These are phyloP conservation scores for Dryas octopetala DNA, from an alignment of 306 rosid genomes.

Conservation along the genomic window DNA sequence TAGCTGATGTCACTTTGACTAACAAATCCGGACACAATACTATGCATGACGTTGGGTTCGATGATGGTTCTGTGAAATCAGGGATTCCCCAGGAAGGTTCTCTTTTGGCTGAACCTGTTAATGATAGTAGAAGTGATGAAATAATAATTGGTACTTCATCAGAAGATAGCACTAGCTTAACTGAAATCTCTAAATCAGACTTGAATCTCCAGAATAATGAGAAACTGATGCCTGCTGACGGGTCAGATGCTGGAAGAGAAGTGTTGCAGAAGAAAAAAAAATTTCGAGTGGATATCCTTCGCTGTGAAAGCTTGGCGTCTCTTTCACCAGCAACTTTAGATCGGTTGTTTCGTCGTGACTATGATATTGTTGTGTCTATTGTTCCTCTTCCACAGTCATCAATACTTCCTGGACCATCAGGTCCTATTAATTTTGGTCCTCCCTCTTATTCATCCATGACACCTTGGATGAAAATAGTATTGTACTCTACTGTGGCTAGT, in stretches of 20 bases:
- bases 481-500: constrained; percentile 70
- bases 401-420: constrained; percentile 78
- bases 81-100: constrained; percentile 40
- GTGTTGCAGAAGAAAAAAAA: constrained; percentile 53
- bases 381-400: constrained; percentile 90
- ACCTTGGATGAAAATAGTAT: constrained; percentile 97
- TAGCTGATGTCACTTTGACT: constrained; percentile 40
- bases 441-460: constrained; percentile 90
- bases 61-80: constrained; percentile 35
- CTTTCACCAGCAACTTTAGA: constrained; percentile 80
- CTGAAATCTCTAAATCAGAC: constrained; percentile 40
- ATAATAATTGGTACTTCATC: constrained; percentile 32
- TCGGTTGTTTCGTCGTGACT: constrained; percentile 88
- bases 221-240: constrained; percentile 47
- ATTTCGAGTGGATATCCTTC: constrained; percentile 84
- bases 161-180: constrained; percentile 36
- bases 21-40: constrained; percentile 37
- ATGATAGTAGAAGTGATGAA: constrained; percentile 39
- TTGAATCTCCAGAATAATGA: constrained; percentile 36
- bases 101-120: constrained; percentile 39
- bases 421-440: constrained; percentile 94
- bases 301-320: constrained; percentile 96
- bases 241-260: constrained; percentile 57
- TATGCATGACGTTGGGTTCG: constrained; percentile 30
- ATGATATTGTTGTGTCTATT: constrained; percentile 84